A percentile compares a stretch with the other conserved stretches of the same genome.
phyloP scores from a whole-genome alignment of 2,329 filamentous ascomycete genomes.

The Myriosclerotinia scirpicola region DNA sequence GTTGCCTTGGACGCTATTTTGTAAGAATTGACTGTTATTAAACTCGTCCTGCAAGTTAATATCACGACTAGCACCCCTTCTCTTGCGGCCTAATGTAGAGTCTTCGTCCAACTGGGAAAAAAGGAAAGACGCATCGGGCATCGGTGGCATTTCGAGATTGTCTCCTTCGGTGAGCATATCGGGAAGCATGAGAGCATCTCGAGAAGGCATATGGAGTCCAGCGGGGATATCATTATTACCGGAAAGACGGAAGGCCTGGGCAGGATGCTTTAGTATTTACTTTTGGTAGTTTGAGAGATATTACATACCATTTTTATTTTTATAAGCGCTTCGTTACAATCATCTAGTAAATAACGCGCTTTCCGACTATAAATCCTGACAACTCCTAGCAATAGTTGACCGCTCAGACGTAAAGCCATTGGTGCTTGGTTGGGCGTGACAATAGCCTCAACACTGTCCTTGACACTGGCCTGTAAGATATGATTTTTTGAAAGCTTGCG shows the following conservation, averaged over 20 bases:
- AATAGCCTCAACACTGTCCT: slow-evolving; percentile 92
- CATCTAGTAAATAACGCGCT: slow-evolving; percentile 91
- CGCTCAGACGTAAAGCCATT: slow-evolving; percentile 90
- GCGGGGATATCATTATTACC: slow-evolving; percentile 95
- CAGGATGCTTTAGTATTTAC: slow-evolving; percentile 41
- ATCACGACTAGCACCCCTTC: slow-evolving; percentile 59
- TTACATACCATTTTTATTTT: slow-evolving; percentile 94
- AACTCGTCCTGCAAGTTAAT: slow-evolving; percentile 70
- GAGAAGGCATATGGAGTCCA: slow-evolving; percentile 75
- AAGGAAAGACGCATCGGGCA: slow-evolving; percentile 84
- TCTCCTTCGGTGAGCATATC: slow-evolving; percentile 94
- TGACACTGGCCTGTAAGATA: slow-evolving; percentile 90
- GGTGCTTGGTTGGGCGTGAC: slow-evolving; percentile 90
- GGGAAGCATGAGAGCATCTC: slow-evolving; percentile 82
- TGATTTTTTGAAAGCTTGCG: slow-evolving; percentile 98
- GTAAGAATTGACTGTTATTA: slow-evolving; percentile 77
- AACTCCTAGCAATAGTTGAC: slow-evolving; percentile 90
- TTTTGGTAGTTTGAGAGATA: neutral
- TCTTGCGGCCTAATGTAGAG: slow-evolving; percentile 56
- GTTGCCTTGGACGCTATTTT: slow-evolving; percentile 54
- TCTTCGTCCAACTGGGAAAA: slow-evolving; percentile 71
- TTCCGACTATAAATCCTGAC: slow-evolving; percentile 98
- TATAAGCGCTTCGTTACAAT: slow-evolving; percentile 95
- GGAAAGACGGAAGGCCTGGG: slow-evolving; percentile 84
- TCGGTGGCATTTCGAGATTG: slow-evolving; percentile 71